phyloP scores from a whole-genome alignment of 371 early-diverging fungal genomes.

The Actinomortierella ambigua region DNA sequence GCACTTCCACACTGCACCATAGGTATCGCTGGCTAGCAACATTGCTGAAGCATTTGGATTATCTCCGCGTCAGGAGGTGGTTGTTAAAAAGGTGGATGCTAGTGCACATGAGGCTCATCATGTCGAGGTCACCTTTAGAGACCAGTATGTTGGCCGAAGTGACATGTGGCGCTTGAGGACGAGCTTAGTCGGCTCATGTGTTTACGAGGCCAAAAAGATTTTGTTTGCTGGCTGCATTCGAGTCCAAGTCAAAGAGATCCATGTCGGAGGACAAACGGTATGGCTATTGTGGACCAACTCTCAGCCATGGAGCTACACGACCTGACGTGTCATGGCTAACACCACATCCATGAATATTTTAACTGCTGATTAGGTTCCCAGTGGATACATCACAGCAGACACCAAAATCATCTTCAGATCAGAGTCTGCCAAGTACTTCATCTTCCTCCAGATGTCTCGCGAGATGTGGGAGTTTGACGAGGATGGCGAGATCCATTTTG shows the following conservation, averaged over 20 bases:
- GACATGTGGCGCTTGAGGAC: slow-evolving; percentile 95
- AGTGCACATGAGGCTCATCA: slow-evolving; percentile 71
- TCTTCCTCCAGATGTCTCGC: slow-evolving; percentile 93
- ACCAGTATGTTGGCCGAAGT: slow-evolving; percentile 91
- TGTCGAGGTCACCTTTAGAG: slow-evolving; percentile 87
- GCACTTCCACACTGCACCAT: neutral
- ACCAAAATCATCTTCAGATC: slow-evolving; percentile 93
- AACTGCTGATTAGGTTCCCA: slow-evolving; percentile 49
- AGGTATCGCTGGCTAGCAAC: slow-evolving; percentile 65
- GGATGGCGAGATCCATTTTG: slow-evolving; percentile 92
- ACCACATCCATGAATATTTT: neutral
- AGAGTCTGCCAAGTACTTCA: slow-evolving; percentile 90
- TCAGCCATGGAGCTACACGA: too few species aligned
- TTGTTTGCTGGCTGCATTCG: slow-evolving; percentile 75
- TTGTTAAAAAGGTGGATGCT: slow-evolving; percentile 71
- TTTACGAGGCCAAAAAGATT: slow-evolving; percentile 83
- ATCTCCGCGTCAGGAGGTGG: slow-evolving; percentile 65
- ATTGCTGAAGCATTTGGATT: slow-evolving; percentile 62
- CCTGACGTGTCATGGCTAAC: neutral
- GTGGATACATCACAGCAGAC: slow-evolving; percentile 78
- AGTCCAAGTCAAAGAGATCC: slow-evolving; percentile 86
- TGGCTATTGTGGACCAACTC: neutral
- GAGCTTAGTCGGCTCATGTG: slow-evolving; percentile 68
- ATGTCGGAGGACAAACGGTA: slow-evolving; percentile 64
- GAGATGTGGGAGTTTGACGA: slow-evolving; percentile 98